Evolutionary conservation across 345 rosid species (phyloP), one percentile per base, ranked within the genome.

Genomic region (Pistacia integerrima): DNA sequence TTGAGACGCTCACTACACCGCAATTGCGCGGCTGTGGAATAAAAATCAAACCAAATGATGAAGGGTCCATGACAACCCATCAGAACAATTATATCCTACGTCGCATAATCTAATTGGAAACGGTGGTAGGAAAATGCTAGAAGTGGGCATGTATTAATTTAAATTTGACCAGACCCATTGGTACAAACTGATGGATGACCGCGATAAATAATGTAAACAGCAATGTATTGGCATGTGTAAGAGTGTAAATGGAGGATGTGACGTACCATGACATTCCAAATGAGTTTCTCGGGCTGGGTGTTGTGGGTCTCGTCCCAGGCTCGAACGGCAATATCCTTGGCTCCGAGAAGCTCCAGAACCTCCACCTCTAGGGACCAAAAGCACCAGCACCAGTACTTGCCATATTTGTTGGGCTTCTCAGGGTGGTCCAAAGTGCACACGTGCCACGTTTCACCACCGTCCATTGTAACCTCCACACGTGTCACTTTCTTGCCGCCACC

Each of bases 401-500:
- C 98, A 44, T 85, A 93, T 58, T 85, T 92, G 86, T 74, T 92
- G 1, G 94, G 86, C 66, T 84, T 90, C 87, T 93, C 99, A 5
- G 77, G 91, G 52, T 83, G 93, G 60, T 96, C 94, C 76, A 96
- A 69, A 33, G 69, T 67, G 85, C 99, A 96, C 30, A 96, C 83
- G 64, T 83, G 90, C 99, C 99, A 96, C 35, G 94, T 90, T 36
- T 93, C 98, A 14, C 99, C 99, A 16, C 94, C 97, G 25, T 96
- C 97, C 91, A 92, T 67, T 1, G 99, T 92, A 25, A 96, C 94
- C 74, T 96, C 99, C 0, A 92, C 97, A 14, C 99, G 94, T 22
- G 97, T 96, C 73, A 96, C 97, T 73, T 92, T 96, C 89, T 90
- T 96, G 16, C 99, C 99, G 33, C 93, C 97, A 0, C 99, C 98